Base-by-base conservation (phyloP, 139 green algal species). In the Penium margaritaceum region DNA sequence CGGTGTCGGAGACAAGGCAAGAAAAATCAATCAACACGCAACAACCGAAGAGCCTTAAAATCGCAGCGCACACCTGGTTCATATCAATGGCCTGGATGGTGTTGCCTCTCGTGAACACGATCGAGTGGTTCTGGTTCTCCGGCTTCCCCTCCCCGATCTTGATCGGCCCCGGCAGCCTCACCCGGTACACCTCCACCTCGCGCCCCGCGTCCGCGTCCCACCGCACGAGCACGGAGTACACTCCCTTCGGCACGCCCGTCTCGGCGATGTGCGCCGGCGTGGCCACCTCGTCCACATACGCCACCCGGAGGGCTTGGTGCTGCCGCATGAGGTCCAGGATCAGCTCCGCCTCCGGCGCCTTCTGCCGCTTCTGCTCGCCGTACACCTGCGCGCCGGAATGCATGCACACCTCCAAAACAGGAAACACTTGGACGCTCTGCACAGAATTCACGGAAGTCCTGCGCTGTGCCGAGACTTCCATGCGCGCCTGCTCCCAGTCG, bases 21-120 rank as follows among this genome's bases (percentile, higher is more conserved):
- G n/a, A n/a, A n/a, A n/a, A n/a, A n/a, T n/a, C n/a, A n/a, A n/a
- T n/a, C n/a, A n/a, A n/a, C n/a, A n/a, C n/a, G n/a, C n/a, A n/a
- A n/a, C n/a, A n/a, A n/a, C n/a, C n/a, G n/a, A n/a, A n/a, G n/a
- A n/a, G n/a, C n/a, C n/a, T n/a, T n/a, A n/a, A n/a, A n/a, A n/a
- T n/a, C n/a, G n/a, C n/a, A n/a, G n/a, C n/a, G n/a, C n/a, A n/a
- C n/a, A n/a, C n/a, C 75, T 82, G 75, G 43, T 82, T 82, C 75
- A 82, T 82, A 55, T 82, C 75, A 9, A 82, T 82, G 2, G 75
- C 66, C 70, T 82, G 75, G n/a, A 81, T n/a, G 5, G 75, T 70
- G 19, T 81, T 70, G 5, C 75, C 75, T 0, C 75, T 41, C 33
- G 75, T 82, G 55, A 82, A 82, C 14, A 82, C 65, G 68, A 82